Conservation (phyloP, 2,329 filamentous ascomycete species). For the Claviceps spartinae region DNA sequence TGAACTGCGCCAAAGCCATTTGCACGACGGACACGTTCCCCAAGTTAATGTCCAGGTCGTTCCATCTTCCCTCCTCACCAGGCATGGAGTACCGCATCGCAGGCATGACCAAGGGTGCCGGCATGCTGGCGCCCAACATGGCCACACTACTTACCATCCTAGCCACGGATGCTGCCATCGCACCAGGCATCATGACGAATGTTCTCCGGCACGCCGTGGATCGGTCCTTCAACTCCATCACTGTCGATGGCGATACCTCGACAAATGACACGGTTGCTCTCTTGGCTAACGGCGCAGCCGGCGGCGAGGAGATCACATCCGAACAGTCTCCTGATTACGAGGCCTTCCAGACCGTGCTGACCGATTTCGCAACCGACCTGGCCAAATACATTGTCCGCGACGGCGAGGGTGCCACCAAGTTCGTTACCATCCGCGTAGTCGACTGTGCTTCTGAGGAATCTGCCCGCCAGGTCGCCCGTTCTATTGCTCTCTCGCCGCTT, state of each 20-base stretch:
- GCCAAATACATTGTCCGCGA: conserved; percentile 91
- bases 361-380: conserved; percentile 66
- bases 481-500: conserved; percentile 80
- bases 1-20: conserved; percentile 76
- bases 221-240: conserved; percentile 91
- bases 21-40: conserved; percentile 98
- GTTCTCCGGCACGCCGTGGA: conserved; percentile 64
- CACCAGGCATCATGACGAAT: conserved; percentile 49
- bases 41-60: conserved; percentile 77
- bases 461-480: conserved; percentile 68
- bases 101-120: conserved; percentile 94
- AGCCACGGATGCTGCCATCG: conserved; percentile 79
- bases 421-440: conserved; percentile 79
- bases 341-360: conserved; percentile 59
- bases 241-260: conserved; percentile 90
- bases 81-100: conserved; percentile 68
- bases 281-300: conserved; percentile 88
- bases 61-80: conserved; percentile 70
- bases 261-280: conserved; percentile 94
- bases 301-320: conserved; percentile 48
- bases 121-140: conserved; percentile 99
- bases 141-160: conserved; percentile 85
- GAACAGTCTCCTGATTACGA: conserved; percentile 46
- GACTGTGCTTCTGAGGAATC: conserved; percentile 56
- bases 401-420: conserved; percentile 95